Conservation (phyloP, 2,329 filamentous ascomycete genomes). For the Sporothrix luriei region DNA sequence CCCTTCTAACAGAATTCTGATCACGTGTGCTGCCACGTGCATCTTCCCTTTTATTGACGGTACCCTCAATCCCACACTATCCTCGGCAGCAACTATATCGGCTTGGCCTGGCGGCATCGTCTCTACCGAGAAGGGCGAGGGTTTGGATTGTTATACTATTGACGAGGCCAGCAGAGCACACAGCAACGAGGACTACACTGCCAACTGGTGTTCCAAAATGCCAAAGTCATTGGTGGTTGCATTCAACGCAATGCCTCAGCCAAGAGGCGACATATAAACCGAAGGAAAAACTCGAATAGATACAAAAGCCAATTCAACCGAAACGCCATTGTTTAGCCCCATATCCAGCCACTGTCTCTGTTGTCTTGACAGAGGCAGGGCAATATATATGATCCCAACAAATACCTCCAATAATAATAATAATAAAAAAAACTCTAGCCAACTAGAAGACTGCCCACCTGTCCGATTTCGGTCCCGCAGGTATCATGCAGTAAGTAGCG, state of each 20-base stretch:
- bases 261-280: background rate
- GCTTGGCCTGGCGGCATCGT: background rate
- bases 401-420: background rate
- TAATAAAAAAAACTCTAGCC: background rate
- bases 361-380: background rate
- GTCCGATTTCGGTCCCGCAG: slow-evolving; percentile 27
- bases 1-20: no score
- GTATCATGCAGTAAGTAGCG: slow-evolving; percentile 32
- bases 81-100: background rate
- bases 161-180: background rate
- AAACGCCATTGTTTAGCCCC: slow-evolving; percentile 17
- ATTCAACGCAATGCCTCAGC: background rate
- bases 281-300: background rate
- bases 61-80: background rate
- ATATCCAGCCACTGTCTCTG: slow-evolving; percentile 10
- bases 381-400: background rate
- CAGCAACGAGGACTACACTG: background rate
- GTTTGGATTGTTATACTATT: background rate
- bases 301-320: background rate
- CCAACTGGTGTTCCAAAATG: background rate
- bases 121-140: background rate
- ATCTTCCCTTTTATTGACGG: background rate
- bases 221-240: slow-evolving; percentile 3
- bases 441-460: background rate
- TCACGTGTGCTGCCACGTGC: background rate